Percentiles rank a stretch among this genome's conserved stretches.
phyloP scores from a whole-genome alignment of 495 filamentous ascomycete genomes.

The Trichodelitschia bisporula region DNA sequence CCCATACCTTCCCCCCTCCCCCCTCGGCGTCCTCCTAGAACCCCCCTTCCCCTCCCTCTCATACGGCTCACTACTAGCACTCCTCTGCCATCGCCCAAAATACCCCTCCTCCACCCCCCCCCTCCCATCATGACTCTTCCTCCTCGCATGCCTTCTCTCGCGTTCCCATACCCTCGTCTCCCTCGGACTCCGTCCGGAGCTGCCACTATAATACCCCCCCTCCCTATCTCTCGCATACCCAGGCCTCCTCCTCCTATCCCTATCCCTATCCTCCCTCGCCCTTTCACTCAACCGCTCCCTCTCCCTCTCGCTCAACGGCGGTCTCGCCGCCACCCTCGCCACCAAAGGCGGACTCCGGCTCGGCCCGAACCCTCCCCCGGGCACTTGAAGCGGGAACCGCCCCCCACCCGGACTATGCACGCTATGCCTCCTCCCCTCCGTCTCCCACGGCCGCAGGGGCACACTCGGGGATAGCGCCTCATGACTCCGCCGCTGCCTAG shows the following conservation, averaged over 20 bases:
- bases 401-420: constrained; percentile 3
- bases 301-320: constrained; percentile 4
- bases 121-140: too few relatives aligned
- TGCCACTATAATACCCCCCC: too few relatives aligned
- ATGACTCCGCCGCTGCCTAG: too few relatives aligned
- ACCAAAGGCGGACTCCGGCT: too few relatives aligned
- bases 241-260: constrained; percentile 2
- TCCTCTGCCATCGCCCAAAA: constrained; percentile 2
- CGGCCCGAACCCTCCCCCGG: neutral
- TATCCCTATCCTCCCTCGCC: constrained; percentile 2
- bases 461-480: neutral
- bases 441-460: neutral
- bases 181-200: too few relatives aligned
- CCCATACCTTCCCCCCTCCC: constrained; percentile 7
- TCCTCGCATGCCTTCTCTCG: too few relatives aligned
- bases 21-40: constrained; percentile 8
- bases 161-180: too few relatives aligned
- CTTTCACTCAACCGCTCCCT: neutral
- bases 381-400: constrained; percentile 2
- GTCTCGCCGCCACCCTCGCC: too few relatives aligned
- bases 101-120: constrained; percentile 1
- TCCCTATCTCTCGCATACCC: constrained; percentile 1
- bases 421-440: constrained; percentile 3
- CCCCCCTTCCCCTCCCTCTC: constrained; percentile 3
- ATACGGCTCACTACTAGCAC: constrained; percentile 1